Evolutionary conservation across 306 rosid genomes (phyloP).

Genomic region (Leucaena leucocephala): DNA sequence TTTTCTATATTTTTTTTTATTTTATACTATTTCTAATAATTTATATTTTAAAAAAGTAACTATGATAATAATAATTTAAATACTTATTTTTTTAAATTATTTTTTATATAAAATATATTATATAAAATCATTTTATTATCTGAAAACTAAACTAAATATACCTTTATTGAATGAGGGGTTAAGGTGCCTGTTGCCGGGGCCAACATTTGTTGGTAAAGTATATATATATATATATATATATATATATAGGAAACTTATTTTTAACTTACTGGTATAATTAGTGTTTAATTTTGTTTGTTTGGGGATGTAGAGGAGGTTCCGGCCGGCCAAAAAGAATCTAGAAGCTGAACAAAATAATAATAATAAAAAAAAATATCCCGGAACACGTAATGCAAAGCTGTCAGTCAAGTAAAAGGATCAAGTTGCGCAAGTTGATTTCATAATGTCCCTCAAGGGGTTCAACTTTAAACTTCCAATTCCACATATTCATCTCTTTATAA

Average conservation of each 20-base stretch:
- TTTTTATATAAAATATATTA: too few relatives aligned
- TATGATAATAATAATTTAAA: too few relatives aligned
- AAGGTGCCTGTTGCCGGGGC: too few relatives aligned
- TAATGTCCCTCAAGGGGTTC: neutral
- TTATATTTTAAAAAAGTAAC: too few relatives aligned
- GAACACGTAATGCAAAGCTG: slow-evolving; percentile 9
- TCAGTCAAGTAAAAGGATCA: neutral
- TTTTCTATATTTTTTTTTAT: too few relatives aligned
- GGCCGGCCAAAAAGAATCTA: neutral
- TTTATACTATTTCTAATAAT: too few relatives aligned
- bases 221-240: too few relatives aligned
- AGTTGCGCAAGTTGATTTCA: neutral
- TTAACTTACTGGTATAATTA: neutral
- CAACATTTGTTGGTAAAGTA: too few relatives aligned
- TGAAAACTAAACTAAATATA: too few relatives aligned
- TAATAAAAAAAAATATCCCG: neutral
- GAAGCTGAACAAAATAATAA: neutral
- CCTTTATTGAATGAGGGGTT: too few relatives aligned
- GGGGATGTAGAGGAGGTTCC: neutral
- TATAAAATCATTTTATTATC: too few relatives aligned
- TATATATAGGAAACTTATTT: neutral
- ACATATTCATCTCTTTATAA: neutral
- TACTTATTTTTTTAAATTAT: too few relatives aligned
- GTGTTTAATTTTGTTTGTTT: neutral
- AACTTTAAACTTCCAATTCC: neutral